Percentiles rank a stretch among this genome's conserved stretches.
Conservation (phyloP, 306 rosid species). For the Phaseolus lunatus region DNA sequence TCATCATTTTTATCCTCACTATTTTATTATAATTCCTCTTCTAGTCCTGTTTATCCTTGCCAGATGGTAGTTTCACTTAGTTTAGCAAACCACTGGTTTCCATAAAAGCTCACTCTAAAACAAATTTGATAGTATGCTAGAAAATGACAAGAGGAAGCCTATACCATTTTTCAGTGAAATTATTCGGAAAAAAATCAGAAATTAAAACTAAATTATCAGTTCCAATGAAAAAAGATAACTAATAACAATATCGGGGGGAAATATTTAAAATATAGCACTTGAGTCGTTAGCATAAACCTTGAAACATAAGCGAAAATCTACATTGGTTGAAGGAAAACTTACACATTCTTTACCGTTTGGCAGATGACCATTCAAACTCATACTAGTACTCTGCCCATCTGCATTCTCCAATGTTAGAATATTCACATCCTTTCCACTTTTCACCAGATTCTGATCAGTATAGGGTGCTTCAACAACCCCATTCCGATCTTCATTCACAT, state of each 20-base stretch:
- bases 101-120: slow-evolving; percentile 24
- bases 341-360: slow-evolving; percentile 63
- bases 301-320: slow-evolving; percentile 10
- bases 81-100: slow-evolving; percentile 34
- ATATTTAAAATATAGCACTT: slow-evolving; percentile 29
- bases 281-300: not conserved
- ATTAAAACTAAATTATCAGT: slow-evolving; percentile 33
- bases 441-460: slow-evolving; percentile 44
- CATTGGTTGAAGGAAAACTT: slow-evolving; percentile 49
- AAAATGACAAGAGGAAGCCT: not conserved
- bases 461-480: slow-evolving; percentile 47
- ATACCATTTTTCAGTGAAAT: slow-evolving; percentile 23
- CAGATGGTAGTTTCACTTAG: slow-evolving; percentile 35
- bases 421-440: slow-evolving; percentile 49
- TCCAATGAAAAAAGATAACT: slow-evolving; percentile 28
- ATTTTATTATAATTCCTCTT: not conserved
- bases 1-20: not conserved
- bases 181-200: slow-evolving; percentile 18
- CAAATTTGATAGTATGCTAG: not conserved
- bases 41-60: not conserved
- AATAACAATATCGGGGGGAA: slow-evolving; percentile 23
- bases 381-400: slow-evolving; percentile 38
- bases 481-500: slow-evolving; percentile 35
- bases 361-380: slow-evolving; percentile 47
- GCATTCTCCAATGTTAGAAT: slow-evolving; percentile 41